phyloP scores from a whole-genome alignment of 257 asterid species.

The Ocimum tenuiflorum region DNA sequence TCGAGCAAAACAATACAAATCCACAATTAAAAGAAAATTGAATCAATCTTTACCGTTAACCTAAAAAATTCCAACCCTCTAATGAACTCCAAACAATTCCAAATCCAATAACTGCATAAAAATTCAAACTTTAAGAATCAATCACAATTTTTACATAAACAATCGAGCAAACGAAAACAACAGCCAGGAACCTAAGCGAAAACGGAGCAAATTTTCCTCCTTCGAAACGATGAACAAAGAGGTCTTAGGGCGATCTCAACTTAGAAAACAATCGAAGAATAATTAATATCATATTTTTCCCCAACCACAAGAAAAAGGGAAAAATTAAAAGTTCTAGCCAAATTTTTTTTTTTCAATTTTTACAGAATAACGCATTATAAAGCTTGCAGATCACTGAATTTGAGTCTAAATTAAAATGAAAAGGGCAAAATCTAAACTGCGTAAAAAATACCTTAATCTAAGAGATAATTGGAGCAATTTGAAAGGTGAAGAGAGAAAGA shows the following conservation, averaged over 20 bases:
- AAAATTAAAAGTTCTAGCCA: too few species aligned
- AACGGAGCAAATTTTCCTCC: neutral
- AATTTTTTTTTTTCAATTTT: conserved; percentile 21
- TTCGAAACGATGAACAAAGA: neutral
- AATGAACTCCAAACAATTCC: neutral
- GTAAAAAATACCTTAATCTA: conserved; percentile 20
- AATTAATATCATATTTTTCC: conserved; percentile 10
- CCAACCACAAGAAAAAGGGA: conserved; percentile 24
- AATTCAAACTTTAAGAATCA: neutral
- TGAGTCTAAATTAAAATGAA: neutral
- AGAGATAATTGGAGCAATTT: conserved; percentile 25
- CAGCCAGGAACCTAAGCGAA: conserved; percentile 11
- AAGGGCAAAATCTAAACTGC: conserved; percentile 11
- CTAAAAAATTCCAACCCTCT: too few species aligned
- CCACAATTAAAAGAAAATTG: neutral
- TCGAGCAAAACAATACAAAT: neutral
- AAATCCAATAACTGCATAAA: neutral
- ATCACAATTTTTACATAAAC: too few species aligned
- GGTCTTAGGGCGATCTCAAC: conserved; percentile 13
- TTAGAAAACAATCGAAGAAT: conserved; percentile 1
- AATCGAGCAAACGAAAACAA: neutral
- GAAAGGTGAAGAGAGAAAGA: conserved; percentile 20
- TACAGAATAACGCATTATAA: conserved; percentile 14
- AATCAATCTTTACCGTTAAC: neutral
- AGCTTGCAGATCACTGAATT: conserved; percentile 20